A percentile compares a stretch with the other conserved stretches of the same genome.
These are phyloP conservation scores for Neostapfia colusana DNA, from an alignment of 176 grass and related monocot species.

Conservation along the genomic window DNA sequence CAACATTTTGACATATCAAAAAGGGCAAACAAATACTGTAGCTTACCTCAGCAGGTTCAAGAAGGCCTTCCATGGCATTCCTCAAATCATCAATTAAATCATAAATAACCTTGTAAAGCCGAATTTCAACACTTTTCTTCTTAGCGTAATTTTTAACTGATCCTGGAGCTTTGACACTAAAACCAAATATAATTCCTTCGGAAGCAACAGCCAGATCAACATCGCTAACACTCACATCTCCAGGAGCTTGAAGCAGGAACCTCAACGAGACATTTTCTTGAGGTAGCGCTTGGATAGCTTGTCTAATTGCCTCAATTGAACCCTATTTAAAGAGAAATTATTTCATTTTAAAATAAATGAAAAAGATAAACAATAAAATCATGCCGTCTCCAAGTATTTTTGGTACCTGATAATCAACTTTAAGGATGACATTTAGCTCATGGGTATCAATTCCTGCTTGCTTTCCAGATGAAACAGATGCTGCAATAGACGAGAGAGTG, in stretches of 20 bases:
- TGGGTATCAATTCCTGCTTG: constrained; percentile 79
- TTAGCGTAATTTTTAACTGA: constrained; percentile 86
- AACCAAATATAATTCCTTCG: constrained; percentile 90
- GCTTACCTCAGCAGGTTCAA: constrained; percentile 90
- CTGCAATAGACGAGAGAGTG: constrained; percentile 79
- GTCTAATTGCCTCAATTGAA: constrained; percentile 92
- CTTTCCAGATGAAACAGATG: constrained; percentile 65
- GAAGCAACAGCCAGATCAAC: constrained; percentile 84
- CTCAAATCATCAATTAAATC: constrained; percentile 90
- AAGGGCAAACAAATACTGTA: neutral
- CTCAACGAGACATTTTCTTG: constrained; percentile 86
- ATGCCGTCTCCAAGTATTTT: constrained; percentile 13
- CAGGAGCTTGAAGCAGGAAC: constrained; percentile 91
- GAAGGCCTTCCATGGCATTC: constrained; percentile 97
- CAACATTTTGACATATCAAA: neutral
- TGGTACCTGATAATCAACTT: constrained; percentile 94
- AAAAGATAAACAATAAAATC: neutral
- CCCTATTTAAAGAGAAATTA: constrained; percentile 57
- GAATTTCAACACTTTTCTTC: constrained; percentile 90
- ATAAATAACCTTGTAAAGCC: constrained; percentile 88
- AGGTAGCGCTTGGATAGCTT: constrained; percentile 73
- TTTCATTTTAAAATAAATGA: constrained; percentile 7
- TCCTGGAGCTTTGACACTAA: constrained; percentile 85
- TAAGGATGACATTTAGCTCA: constrained; percentile 88
- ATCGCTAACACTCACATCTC: constrained; percentile 79